phyloP scores from a whole-genome alignment of 176 grass and related monocot species.

The Cocos nucifera region DNA sequence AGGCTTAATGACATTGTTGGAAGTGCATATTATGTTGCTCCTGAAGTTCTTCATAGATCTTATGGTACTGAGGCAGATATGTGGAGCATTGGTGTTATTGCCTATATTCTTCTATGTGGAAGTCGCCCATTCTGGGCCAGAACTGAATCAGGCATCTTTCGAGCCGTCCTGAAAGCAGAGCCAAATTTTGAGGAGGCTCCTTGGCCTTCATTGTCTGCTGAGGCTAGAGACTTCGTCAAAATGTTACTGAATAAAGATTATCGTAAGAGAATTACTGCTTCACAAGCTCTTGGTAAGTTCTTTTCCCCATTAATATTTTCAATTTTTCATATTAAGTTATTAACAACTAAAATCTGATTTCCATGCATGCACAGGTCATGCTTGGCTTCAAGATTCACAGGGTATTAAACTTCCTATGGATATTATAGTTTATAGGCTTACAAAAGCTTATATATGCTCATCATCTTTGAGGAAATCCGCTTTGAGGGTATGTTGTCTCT shows the following conservation, averaged over 20 bases:
- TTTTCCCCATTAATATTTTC: too few species aligned
- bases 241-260: conserved; percentile 99
- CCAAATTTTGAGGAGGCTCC: conserved; percentile 97
- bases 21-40: conserved; percentile 98
- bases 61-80: conserved; percentile 97
- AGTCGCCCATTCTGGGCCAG: conserved; percentile 95
- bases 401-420: conserved; percentile 87
- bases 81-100: conserved; percentile 99
- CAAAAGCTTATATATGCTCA: conserved; percentile 87
- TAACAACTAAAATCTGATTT: not conserved
- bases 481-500: conserved; percentile 67
- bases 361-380: conserved; percentile 56
- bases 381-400: conserved; percentile 71
- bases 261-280: conserved; percentile 93
- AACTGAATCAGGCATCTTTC: conserved; percentile 96
- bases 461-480: conserved; percentile 93
- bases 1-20: conserved; percentile 98
- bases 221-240: conserved; percentile 96
- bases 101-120: conserved; percentile 93
- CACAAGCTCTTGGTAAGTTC: conserved; percentile 86
- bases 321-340: too few species aligned
- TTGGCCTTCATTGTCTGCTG: conserved; percentile 75
- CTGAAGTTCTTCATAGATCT: conserved; percentile 88
- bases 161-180: conserved; percentile 92
- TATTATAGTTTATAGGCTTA: conserved; percentile 92